Evolutionary conservation across 2,329 filamentous ascomycete species (phyloP), one percentile per base, ranked within the genome.

Genomic region (Colletotrichum graminicola): DNA sequence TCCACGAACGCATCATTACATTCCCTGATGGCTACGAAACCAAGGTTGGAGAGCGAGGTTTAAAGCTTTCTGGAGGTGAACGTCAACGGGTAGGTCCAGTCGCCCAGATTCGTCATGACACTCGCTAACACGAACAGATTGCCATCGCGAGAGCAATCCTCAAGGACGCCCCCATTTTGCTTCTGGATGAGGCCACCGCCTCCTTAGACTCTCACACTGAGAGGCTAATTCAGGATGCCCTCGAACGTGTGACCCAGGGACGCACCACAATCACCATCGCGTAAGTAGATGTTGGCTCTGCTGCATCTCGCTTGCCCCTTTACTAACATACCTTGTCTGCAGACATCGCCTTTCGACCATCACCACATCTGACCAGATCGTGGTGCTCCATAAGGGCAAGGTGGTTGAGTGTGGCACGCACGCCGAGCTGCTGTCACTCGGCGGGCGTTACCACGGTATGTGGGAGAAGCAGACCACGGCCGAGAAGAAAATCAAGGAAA

Each of bases 161-260:
- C 56, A 92, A 93, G 77, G 89, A 90, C 60, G 89, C 92, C 0
- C 90, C 90, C 62, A 89, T 94, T 65, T 85, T 94, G 34, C 86
- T 94, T 69, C 84, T 94, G 0, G 92, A 94, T 75, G 92, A 94
- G 78, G 89, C 92, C 0, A 93, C 92, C 4, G 91, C 90, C 1
- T 91, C 91, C 3, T 86, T 94, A 29, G 88, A 92, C 64, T 88
- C 89, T 0, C 85, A 88, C 34, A 90, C 88, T 0, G 88, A 90
- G 75, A 83, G 85, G 43, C 83, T 86, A 65, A 90, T 90, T 47
- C 88, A 90, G 75, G 82, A 85, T 61, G 86, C 86, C 7, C 84
- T 88, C 32, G 81, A 83, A 72, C 81, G 80, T 34, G 80, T 87
- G 8, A 85, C 82, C 21, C 78, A 80, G 5, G 85, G 85, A 2